Evolutionary conservation across 2,329 filamentous ascomycete genomes (phyloP).

Genomic region (Aureobasidium namibiae): DNA sequence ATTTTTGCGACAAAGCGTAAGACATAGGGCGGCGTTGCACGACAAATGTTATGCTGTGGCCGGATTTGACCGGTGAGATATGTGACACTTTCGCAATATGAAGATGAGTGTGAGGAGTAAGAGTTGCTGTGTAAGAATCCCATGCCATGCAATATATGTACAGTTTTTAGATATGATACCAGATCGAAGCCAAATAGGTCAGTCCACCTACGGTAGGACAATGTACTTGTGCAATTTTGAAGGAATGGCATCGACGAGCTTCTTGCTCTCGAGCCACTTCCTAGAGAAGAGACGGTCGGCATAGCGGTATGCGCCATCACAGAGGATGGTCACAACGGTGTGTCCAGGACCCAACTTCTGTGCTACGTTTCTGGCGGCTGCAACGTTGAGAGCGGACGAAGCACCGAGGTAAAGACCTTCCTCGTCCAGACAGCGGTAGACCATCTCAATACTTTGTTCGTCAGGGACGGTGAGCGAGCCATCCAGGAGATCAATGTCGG

Average conservation of each 20-base stretch:
- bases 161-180: not conserved
- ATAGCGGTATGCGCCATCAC: conserved; percentile 95
- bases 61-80: not conserved
- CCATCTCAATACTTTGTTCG: conserved; percentile 95
- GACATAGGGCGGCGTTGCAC: not conserved
- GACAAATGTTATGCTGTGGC: not conserved
- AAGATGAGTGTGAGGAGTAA: too few species aligned
- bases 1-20: not conserved
- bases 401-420: conserved; percentile 93
- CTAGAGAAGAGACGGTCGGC: conserved; percentile 87
- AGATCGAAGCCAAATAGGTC: not conserved
- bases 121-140: too few species aligned
- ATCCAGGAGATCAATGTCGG: conserved; percentile 77
- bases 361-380: conserved; percentile 87
- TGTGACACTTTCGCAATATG: not conserved
- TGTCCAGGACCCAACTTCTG: conserved; percentile 81
- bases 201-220: conserved; percentile 59
- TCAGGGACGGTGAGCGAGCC: conserved; percentile 78
- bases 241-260: conserved; percentile 70
- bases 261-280: conserved; percentile 85
- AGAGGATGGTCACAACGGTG: conserved; percentile 88
- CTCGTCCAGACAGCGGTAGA: conserved; percentile 91
- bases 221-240: conserved; percentile 87
- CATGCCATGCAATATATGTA: not conserved
- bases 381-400: conserved; percentile 89